phyloP scores from a whole-genome alignment of 2,329 filamentous ascomycete genomes.

The Alternaria consortialis region DNA sequence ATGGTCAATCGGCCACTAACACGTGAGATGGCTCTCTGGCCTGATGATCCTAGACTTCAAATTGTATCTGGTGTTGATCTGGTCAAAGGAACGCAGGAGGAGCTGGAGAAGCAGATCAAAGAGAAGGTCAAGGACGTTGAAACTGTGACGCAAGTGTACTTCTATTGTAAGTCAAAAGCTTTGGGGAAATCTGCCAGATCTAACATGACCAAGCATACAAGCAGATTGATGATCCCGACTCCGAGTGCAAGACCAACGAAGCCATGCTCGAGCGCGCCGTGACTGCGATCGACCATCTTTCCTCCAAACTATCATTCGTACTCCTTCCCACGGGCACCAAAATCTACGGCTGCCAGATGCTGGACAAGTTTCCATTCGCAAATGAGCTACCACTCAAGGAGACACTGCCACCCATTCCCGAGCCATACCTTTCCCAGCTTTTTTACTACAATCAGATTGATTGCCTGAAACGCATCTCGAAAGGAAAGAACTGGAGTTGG shows the following conservation, averaged over 20 bases:
- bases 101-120: slow-evolving; percentile 46
- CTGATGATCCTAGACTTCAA: slow-evolving; percentile 46
- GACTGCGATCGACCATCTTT: slow-evolving; percentile 42
- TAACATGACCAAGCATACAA: slow-evolving; percentile 38
- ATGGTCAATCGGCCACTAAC: slow-evolving; percentile 58
- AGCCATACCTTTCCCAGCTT: slow-evolving; percentile 48
- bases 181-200: neutral
- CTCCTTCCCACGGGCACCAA: slow-evolving; percentile 51
- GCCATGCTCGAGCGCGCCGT: slow-evolving; percentile 51
- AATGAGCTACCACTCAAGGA: slow-evolving; percentile 43
- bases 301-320: slow-evolving; percentile 39
- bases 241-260: slow-evolving; percentile 49
- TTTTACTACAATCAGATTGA: slow-evolving; percentile 56
- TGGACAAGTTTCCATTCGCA: slow-evolving; percentile 48
- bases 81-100: slow-evolving; percentile 46
- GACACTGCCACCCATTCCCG: slow-evolving; percentile 44
- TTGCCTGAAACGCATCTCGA: slow-evolving; percentile 48
- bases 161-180: slow-evolving; percentile 40
- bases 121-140: slow-evolving; percentile 48
- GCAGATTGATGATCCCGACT: slow-evolving; percentile 37
- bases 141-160: slow-evolving; percentile 54
- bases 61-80: slow-evolving; percentile 54
- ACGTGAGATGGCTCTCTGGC: slow-evolving; percentile 49
- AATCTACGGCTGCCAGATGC: slow-evolving; percentile 51
- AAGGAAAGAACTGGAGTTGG: slow-evolving; percentile 53